These are phyloP conservation scores for Pleurotus citrinopileatus DNA, from an alignment of 768 basidiomycete species.

Conservation along the genomic window DNA sequence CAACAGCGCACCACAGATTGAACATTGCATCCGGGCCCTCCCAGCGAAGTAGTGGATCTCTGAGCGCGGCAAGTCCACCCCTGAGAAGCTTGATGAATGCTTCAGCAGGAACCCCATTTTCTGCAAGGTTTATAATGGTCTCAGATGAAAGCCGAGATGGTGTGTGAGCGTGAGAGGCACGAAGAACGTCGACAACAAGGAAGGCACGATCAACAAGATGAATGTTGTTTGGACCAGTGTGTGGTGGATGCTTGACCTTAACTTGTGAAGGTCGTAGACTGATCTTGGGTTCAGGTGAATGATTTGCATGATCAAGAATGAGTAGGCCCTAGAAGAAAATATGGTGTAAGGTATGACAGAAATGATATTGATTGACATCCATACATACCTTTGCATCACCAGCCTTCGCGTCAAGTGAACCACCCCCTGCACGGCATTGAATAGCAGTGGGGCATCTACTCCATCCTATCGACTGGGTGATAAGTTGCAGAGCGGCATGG, in stretches of 20 bases:
- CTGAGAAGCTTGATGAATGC: conserved; percentile 40
- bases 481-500: conserved; percentile 21
- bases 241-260: conserved; percentile 31
- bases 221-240: not conserved
- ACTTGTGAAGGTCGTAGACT: conserved; percentile 32
- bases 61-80: conserved; percentile 28
- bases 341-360: too few relatives aligned
- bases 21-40: conserved; percentile 38
- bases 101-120: conserved; percentile 52
- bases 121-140: conserved; percentile 59
- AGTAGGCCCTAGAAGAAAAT: conserved; percentile 28
- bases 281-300: conserved; percentile 22
- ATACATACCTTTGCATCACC: conserved; percentile 9
- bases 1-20: conserved; percentile 37
- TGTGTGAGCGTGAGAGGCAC: conserved; percentile 43
- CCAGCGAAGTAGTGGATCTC: conserved; percentile 43
- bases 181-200: conserved; percentile 49
- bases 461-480: conserved; percentile 28
- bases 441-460: conserved; percentile 33
- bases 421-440: conserved; percentile 34
- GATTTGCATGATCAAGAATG: conserved; percentile 25
- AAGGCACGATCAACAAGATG: conserved; percentile 34
- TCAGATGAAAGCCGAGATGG: conserved; percentile 51
- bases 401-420: not conserved
- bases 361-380: too few relatives aligned